Percentiles rank a stretch among this genome's conserved stretches.
Conservation (phyloP, 192 early-diverging fungal genomes). For the Linnemannia exigua region DNA sequence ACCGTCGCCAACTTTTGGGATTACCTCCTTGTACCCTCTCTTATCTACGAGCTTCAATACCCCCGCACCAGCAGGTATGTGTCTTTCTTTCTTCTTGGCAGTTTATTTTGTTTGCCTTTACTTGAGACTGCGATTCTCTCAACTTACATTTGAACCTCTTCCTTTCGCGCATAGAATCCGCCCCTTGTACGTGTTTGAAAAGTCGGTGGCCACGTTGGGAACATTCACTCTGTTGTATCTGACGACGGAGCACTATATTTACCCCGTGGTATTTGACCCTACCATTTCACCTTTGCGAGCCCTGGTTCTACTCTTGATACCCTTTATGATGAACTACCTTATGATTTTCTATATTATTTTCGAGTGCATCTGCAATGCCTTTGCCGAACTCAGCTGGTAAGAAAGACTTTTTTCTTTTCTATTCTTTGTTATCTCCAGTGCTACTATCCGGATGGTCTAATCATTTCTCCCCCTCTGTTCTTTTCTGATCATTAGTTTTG, state of each 20-base stretch:
- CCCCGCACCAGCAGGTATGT: constrained; percentile 84
- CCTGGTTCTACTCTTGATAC: constrained; percentile 83
- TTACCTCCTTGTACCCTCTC: constrained; percentile 89
- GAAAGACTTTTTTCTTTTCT: background rate
- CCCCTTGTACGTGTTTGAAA: constrained; percentile 90
- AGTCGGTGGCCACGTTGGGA: constrained; percentile 80
- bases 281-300: constrained; percentile 66
- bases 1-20: constrained; percentile 88
- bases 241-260: constrained; percentile 89
- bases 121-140: too few species aligned
- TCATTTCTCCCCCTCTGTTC: background rate
- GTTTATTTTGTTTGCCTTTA: background rate
- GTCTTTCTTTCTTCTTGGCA: background rate
- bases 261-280: constrained; percentile 81
- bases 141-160: constrained; percentile 6
- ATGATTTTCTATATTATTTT: constrained; percentile 97
- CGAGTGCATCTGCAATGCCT: constrained; percentile 96
- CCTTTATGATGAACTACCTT: constrained; percentile 93
- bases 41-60: constrained; percentile 96
- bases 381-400: constrained; percentile 91
- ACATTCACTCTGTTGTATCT: constrained; percentile 87
- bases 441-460: background rate
- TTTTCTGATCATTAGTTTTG: constrained; percentile 67
- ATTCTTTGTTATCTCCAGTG: constrained; percentile 5
- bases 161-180: constrained; percentile 74